phyloP scores from a whole-genome alignment of 1,139 yeast genomes.

The Hansenula lynferdii region DNA sequence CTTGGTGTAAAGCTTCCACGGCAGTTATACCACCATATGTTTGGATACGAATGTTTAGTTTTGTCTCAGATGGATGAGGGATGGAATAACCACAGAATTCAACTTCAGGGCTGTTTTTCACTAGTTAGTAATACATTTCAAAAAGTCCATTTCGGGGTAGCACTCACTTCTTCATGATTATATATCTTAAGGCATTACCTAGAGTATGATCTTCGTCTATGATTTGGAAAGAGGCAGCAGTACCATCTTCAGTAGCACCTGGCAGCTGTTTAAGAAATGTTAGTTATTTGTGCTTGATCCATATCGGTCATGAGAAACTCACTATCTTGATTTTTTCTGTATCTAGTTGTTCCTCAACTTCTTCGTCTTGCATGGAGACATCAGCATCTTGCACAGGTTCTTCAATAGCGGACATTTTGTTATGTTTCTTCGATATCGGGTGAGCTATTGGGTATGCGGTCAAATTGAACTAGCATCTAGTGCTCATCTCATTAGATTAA shows the following conservation, averaged over 20 bases:
- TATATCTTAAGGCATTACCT: constrained; percentile 89
- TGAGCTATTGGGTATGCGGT: neutral
- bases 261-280: constrained; percentile 43
- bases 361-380: constrained; percentile 28
- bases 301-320: constrained; percentile 3
- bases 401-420: constrained; percentile 15
- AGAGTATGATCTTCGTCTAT: constrained; percentile 92
- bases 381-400: constrained; percentile 23
- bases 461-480: neutral
- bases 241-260: constrained; percentile 91
- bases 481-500: neutral
- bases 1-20: constrained; percentile 88
- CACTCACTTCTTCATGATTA: constrained; percentile 80
- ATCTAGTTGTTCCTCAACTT: constrained; percentile 29
- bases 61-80: constrained; percentile 97
- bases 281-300: neutral
- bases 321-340: constrained; percentile 33
- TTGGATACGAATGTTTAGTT: constrained; percentile 86
- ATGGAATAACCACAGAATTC: constrained; percentile 98
- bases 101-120: constrained; percentile 63
- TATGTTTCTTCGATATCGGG: neutral
- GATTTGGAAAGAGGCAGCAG: constrained; percentile 93
- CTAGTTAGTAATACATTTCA: neutral
- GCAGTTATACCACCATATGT: constrained; percentile 89
- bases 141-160: neutral